phyloP scores from a whole-genome alignment of 257 asterid species.

The Solanum pennellii region DNA sequence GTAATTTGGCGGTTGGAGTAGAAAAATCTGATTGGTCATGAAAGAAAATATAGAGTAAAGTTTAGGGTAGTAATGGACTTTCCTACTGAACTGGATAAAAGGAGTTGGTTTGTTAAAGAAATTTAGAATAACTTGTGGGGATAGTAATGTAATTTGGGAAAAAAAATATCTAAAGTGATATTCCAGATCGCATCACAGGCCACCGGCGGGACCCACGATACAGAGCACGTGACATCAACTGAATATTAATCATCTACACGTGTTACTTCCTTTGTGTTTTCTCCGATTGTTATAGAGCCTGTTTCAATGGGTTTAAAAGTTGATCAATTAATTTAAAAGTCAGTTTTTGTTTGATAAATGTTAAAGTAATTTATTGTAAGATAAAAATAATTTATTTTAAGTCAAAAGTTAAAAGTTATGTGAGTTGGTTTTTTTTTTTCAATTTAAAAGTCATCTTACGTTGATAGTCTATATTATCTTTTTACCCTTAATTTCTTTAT shows the following conservation, averaged over 20 bases:
- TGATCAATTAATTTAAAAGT: too few relatives aligned
- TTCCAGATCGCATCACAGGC: not conserved
- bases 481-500: too few relatives aligned
- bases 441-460: too few relatives aligned
- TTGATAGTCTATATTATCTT: too few relatives aligned
- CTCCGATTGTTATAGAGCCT: too few relatives aligned
- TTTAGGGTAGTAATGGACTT: not conserved
- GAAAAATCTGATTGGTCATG: not conserved
- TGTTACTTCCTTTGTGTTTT: not conserved
- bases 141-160: not conserved
- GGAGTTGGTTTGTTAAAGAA: not conserved
- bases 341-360: too few relatives aligned
- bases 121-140: not conserved
- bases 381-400: too few relatives aligned
- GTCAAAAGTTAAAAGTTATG: too few relatives aligned
- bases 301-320: too few relatives aligned
- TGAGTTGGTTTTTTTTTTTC: rapidly evolving
- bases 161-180: slow-evolving; percentile 1
- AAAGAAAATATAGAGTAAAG: not conserved
- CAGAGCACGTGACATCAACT: slow-evolving; percentile 14
- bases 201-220: not conserved
- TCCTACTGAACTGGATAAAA: not conserved
- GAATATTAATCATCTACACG: not conserved
- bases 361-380: too few relatives aligned
- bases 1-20: not conserved